Conservation (phyloP, 169 alveolate genomes). For the Eimeria sp. region DNA sequence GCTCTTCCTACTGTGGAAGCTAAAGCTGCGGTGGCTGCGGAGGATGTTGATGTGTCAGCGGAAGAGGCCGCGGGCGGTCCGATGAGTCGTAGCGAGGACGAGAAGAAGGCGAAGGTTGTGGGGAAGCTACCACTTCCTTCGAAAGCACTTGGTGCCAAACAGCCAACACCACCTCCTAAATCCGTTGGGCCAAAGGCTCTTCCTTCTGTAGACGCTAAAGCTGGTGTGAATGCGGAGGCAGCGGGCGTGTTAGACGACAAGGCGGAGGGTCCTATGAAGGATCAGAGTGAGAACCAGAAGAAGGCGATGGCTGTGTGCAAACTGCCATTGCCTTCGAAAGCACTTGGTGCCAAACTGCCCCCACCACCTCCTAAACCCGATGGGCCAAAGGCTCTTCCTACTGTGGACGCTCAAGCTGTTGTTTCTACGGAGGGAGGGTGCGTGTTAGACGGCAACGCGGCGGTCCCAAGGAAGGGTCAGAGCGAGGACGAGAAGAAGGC, state of each 20-base stretch:
- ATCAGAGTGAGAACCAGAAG: not conserved
- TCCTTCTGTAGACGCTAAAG: constrained; percentile 38
- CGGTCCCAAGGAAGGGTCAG: not conserved
- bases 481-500: not conserved
- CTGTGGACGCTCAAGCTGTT: not conserved
- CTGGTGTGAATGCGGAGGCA: not conserved
- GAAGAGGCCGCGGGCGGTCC: not conserved
- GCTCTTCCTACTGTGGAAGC: not conserved
- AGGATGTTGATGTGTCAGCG: not conserved
- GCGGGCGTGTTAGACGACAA: not conserved
- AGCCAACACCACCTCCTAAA: not conserved
- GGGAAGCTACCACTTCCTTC: not conserved
- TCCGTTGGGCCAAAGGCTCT: not conserved
- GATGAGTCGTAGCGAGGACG: not conserved
- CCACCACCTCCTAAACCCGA: too few relatives aligned
- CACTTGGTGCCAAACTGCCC: too few relatives aligned
- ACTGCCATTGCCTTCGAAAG: not conserved
- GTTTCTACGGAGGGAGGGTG: not conserved
- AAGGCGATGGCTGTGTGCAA: constrained; percentile 1
- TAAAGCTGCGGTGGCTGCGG: not conserved
- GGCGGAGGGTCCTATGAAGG: not conserved
- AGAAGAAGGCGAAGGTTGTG: not conserved
- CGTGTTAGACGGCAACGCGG: not conserved
- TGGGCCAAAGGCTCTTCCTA: not conserved
- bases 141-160: not conserved